Evolutionary conservation across 2,329 filamentous ascomycete species (phyloP), one percentile per base, ranked within the genome.

Genomic region (Lasiodiplodia sp.): DNA sequence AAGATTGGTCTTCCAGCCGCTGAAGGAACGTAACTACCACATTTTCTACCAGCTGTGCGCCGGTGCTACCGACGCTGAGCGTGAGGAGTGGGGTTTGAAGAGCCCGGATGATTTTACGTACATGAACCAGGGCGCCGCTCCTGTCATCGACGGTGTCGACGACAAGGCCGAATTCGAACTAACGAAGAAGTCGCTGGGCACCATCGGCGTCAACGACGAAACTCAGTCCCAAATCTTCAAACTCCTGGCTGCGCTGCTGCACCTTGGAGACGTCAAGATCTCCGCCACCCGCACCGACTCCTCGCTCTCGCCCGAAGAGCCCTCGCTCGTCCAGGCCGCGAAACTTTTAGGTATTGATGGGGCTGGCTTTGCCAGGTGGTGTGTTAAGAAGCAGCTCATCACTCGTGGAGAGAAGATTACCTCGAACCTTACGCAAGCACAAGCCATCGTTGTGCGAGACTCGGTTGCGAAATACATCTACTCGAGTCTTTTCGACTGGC

Each of bases 401-500:
- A 99, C 96, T 16, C 90, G 96, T 77, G 96, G 94, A 58, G 96
- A 99, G 80, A 98, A 97, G 85, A 99, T 99, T 74, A 93, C 93
- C 37, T 98, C 96, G 34, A 97, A 97, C 78, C 83, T 99, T 71
- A 96, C 92, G 28, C 93, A 96, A 75, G 93, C 96, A 70, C 95
- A 98, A 81, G 96, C 96, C 37, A 88, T 92, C 47, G 95, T 99
- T 68, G 96, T 99, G 16, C 90, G 95, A 78, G 96, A 99, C 78
- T 99, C 96, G 0, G 96, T 99, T 63, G 94, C 96, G 76, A 99
- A 99, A 80, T 99, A 95, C 82, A 96, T 99, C 72, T 99, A 99
- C 83, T 98, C 96, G 0, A 97, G 94, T 78, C 83, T 99, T 69
- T 99, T 99, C 79, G 96, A 99, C 84, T 99, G 96, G 96, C 87